phyloP scores from a whole-genome alignment of 441 rosid species.

The Rhodomyrtus psidioides region DNA sequence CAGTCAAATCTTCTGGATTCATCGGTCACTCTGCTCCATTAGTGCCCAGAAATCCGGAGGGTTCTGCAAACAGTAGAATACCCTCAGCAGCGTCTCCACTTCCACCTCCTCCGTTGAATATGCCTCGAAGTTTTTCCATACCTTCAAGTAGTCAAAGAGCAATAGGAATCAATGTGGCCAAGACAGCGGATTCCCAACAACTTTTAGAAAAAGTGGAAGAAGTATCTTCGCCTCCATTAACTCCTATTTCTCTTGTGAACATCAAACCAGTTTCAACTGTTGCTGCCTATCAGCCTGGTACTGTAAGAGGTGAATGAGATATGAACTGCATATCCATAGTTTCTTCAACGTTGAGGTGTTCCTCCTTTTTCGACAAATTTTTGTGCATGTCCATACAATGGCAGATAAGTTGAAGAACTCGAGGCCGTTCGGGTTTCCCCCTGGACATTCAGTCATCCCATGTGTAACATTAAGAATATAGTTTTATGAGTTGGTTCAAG shows the following conservation, averaged over 20 bases:
- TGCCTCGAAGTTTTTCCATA: conserved; percentile 78
- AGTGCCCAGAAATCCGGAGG: conserved; percentile 53
- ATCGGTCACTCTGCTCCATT: conserved; percentile 87
- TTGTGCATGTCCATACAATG: not conserved
- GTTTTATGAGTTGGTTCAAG: not conserved
- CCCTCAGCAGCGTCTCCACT: conserved; percentile 49
- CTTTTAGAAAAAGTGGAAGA: conserved; percentile 30
- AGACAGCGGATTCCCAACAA: conserved; percentile 32
- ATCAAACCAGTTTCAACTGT: conserved; percentile 25
- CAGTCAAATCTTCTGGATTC: conserved; percentile 41
- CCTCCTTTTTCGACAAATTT: not conserved
- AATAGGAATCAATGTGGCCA: conserved; percentile 35
- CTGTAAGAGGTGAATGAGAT: conserved; percentile 1
- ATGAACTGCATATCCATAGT: not conserved
- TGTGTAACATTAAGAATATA: not conserved
- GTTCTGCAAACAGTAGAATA: conserved; percentile 23
- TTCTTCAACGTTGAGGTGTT: not conserved
- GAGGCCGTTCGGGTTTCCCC: not conserved
- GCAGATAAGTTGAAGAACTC: not conserved
- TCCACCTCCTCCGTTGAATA: conserved; percentile 57
- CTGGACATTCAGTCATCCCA: not conserved
- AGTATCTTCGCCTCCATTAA: conserved; percentile 68
- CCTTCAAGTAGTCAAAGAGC: conserved; percentile 83
- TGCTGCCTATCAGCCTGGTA: conserved; percentile 16
- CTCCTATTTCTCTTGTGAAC: conserved; percentile 57